These are phyloP conservation scores for Pseudotsuga menziesii DNA, from an alignment of 75 land plant genomes.

Conservation along the genomic window DNA sequence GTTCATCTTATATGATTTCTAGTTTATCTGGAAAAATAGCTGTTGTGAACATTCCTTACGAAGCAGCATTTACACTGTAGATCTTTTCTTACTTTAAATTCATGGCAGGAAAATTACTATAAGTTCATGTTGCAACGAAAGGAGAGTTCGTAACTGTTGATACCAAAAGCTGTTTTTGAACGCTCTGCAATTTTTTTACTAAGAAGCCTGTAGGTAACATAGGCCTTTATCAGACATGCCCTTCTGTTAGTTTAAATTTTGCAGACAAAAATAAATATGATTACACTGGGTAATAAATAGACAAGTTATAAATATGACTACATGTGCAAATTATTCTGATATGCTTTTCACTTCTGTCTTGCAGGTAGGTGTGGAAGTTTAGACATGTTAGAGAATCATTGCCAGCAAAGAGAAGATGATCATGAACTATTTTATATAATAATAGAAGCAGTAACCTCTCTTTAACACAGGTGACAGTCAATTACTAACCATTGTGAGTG, in stretches of 20 bases:
- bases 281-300: no score
- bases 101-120: conserved; percentile 3
- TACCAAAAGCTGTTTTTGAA: background rate
- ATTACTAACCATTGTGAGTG: background rate
- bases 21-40: background rate
- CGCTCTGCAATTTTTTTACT: background rate
- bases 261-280: no score
- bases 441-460: background rate
- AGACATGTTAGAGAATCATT: background rate
- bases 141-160: background rate
- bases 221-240: background rate
- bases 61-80: background rate
- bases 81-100: background rate
- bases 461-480: background rate
- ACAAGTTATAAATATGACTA: background rate
- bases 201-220: background rate
- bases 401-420: background rate
- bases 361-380: background rate
- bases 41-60: background rate
- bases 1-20: background rate
- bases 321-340: background rate
- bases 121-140: background rate
- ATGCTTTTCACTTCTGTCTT: background rate
- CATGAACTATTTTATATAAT: background rate
- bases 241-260: background rate